Evolutionary conservation across 768 basidiomycete species (phyloP), one percentile per base, ranked within the genome.

Genomic region (Mycena galopus): DNA sequence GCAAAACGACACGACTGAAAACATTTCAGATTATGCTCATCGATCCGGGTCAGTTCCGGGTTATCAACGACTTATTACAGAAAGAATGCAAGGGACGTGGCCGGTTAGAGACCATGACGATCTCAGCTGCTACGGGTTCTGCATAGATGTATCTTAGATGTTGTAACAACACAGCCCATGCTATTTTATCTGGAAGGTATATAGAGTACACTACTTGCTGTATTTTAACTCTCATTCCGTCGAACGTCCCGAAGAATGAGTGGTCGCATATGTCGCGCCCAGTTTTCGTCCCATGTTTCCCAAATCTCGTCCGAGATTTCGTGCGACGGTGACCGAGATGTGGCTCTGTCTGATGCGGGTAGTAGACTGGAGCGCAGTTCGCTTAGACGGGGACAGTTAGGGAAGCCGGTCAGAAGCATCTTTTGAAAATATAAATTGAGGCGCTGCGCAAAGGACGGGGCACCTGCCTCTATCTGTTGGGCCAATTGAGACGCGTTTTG

Each of bases 61-160:
- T 93, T 23, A 88, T 99, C 75, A 94, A 93, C 77, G 97, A 99
- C 71, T 82, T 99, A 50, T 82, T 99, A 70, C 94, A 96, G 80
- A 94, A 93, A 79, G 94, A 98, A 79, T 93, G 93, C 79, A 97
- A 97, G 81, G 95, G 95, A 21, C 89, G 89, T 74, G 95, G 96
- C 1, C 87, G 94, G 62, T 85, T 98, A 47, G 97, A 98, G 82
- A 97, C 96, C 0, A 79, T 95, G 76, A 86, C 90, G 16, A 91
- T 93, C 72, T 87, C 93, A 51, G 92, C 92, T 1, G 92, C 89
- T 8, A 88, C 90, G 2, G 69, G 76, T 29, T 66, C 69, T 30
- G 33, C 74, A 39, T 65, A 57, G 50, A 35, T 64, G 25, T 53
- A 25, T 61, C 16, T 33, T 67, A 64, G 42, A 35, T 42, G 53